Evolutionary conservation across 2,329 filamentous ascomycete species (phyloP), one percentile per base, ranked within the genome.

Genomic region (Blumeriella jaapii): DNA sequence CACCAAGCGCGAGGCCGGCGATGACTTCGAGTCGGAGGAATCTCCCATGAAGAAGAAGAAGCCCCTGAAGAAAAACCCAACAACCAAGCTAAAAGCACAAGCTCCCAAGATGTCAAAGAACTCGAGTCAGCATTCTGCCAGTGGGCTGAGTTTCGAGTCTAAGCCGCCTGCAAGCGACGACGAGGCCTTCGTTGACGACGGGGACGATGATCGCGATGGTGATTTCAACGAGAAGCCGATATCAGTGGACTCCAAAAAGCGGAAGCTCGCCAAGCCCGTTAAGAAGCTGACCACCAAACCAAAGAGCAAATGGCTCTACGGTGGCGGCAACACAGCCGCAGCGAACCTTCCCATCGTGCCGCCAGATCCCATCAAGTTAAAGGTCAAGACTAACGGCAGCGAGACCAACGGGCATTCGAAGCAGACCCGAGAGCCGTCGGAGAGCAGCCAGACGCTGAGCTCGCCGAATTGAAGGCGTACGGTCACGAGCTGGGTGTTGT

Each of bases 1-100:
- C 2, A 49, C 40, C 18, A 56, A 56, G 38, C 45, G 53, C 26
- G 49, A 49, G 29, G 49, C 47, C 9, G 46, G 41, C 22, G 52
- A 56, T 22, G 54, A 54, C 31, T 47, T 48, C 17, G 54, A 55
- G 32, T 51, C 49, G 9, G 50, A 53, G 28, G 51, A 50, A 11
- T 47, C 51, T 11, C 47, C 46, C 6, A 45, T 53, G 14, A 55
- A 52, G 39, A 48, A 47, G 33, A 53, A 52, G 34, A 53, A 54
- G 40, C 34, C 48, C 9, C 29, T 47, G 9, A 55, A 54, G 38
- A 54, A 50, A 39, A 42, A 32, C 9, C 30, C 42, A 3, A 34
- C 44, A 4, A 48, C 36, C 6, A 54, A 52, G 27, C 37, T 52
- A 6, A 40, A 45, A 40, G 24, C 33, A 39, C n/a, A 42, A 43